phyloP scores from a whole-genome alignment of 208 protist genomes.

The Herpetomonas tarakana region DNA sequence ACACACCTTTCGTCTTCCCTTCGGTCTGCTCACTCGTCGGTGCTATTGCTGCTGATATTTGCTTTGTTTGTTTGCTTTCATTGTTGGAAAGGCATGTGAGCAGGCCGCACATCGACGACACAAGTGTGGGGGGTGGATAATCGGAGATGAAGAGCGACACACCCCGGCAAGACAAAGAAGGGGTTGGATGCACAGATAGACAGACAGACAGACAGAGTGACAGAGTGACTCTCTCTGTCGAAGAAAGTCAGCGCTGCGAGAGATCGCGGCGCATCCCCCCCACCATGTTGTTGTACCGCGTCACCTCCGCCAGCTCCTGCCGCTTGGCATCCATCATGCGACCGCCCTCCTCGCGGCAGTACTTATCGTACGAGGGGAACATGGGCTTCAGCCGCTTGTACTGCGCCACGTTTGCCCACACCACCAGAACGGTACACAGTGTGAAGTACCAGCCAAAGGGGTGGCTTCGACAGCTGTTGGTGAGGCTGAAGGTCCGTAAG shows the following conservation, averaged over 20 bases:
- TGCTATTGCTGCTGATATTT: too few species aligned
- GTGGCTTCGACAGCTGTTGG: constrained; percentile 40
- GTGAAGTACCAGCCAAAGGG: constrained; percentile 60
- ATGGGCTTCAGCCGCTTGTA: constrained; percentile 65
- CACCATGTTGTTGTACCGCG: constrained; percentile 81
- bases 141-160: too few species aligned
- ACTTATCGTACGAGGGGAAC: constrained; percentile 65
- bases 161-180: too few species aligned
- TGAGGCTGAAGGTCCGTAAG: constrained; percentile 57
- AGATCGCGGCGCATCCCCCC: constrained; percentile 64
- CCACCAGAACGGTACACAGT: constrained; percentile 36
- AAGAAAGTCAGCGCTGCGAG: constrained; percentile 8
- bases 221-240: too few species aligned
- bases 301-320: constrained; percentile 72
- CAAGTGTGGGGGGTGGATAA: too few species aligned
- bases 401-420: constrained; percentile 75
- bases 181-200: too few species aligned
- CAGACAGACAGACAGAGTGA: too few species aligned
- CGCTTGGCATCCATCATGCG: constrained; percentile 72
- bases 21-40: too few species aligned
- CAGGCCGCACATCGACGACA: too few species aligned
- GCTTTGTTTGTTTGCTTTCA: too few species aligned
- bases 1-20: too few species aligned
- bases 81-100: too few species aligned
- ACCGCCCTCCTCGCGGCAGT: constrained; percentile 50